Evolutionary conservation across 371 early-diverging fungal species (phyloP).

Genomic region (Conidiobolus incongruus): DNA sequence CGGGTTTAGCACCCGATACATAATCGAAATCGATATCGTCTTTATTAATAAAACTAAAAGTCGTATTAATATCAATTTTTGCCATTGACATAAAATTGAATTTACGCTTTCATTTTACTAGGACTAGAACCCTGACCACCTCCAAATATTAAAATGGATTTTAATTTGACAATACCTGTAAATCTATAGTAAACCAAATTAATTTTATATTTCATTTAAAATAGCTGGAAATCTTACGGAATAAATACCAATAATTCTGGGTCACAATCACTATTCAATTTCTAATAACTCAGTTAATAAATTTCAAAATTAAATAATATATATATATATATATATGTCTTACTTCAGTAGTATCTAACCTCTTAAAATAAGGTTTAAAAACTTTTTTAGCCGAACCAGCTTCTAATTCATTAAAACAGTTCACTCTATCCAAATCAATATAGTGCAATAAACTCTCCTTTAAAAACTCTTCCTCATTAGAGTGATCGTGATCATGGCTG

Average conservation of each 20-base stretch:
- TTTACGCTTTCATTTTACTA: constrained; percentile 47
- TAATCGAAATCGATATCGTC: constrained; percentile 81
- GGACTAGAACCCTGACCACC: constrained; percentile 44
- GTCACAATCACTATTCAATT: constrained; percentile 78
- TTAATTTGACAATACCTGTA: constrained; percentile 71
- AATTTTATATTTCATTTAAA: too few species aligned
- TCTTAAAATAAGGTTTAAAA: constrained; percentile 68
- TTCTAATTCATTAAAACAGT: constrained; percentile 56
- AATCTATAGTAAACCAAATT: constrained; percentile 21
- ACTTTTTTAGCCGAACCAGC: constrained; percentile 36
- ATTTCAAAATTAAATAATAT: constrained; percentile 14
- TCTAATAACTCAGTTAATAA: too few species aligned
- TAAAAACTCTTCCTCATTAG: constrained; percentile 35
- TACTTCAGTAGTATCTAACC: constrained; percentile 42
- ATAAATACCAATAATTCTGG: constrained; percentile 71
- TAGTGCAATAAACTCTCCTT: constrained; percentile 57
- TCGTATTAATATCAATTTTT: too few species aligned
- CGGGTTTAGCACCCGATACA: constrained; percentile 32
- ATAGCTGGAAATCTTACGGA: constrained; percentile 58
- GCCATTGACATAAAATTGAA: too few species aligned
- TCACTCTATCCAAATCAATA: constrained; percentile 56
- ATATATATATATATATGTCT: not conserved
- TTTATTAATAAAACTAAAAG: constrained; percentile 52
- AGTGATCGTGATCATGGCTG: constrained; percentile 60
- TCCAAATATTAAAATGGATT: constrained; percentile 58